Base-by-base conservation (phyloP, 805 yeast species). In the Tetrapisispora phaffii region DNA sequence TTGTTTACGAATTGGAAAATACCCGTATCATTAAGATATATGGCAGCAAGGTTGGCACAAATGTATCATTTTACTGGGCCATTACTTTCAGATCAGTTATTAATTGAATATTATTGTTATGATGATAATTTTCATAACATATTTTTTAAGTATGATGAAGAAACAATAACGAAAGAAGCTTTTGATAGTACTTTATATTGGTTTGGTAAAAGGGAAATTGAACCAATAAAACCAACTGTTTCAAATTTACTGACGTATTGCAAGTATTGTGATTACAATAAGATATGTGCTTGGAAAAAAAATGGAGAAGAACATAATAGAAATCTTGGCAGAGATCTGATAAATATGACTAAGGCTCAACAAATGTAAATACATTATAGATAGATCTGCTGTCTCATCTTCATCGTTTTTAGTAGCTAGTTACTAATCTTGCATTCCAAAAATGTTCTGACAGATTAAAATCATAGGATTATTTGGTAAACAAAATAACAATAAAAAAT, bases 141-240 rank as follows among this genome's bases (percentile, higher is more conserved):
- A 0, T 39, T 55, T 8, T 74, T 74, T 44, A 46, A 58, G 3
- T 78, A 69, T 53, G 65, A 71, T 41, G 53, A 56, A 5, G 41
- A 50, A 0, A 54, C 49, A 12, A 53, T 76, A 2, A 48, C 62
- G 1, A 31, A 50, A 2, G 57, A 65, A 7, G 57, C 74, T 2
- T 38, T 49, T 0, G 50, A 58, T 10, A 67, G 78, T 2, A 51
- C 74, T 42, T 55, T 56, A 21, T 74, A 79, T 50, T 82, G 88
- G 88, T 66, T 68, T 52, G 88, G 88, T 0, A 52, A 60, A 28
- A 62, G 83, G 39, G 58, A 57, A 3, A 84, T 85, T 1, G 55
- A 53, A 26, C 72, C 71, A 7, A 68, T 75, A 4, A 53, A 57
- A 8, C 64, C 59, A 15, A 68, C 67, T 1, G 44, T 51, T 13